Evolutionary conservation across 768 basidiomycete species (phyloP).

Genomic region (Sarcomyxa edulis): DNA sequence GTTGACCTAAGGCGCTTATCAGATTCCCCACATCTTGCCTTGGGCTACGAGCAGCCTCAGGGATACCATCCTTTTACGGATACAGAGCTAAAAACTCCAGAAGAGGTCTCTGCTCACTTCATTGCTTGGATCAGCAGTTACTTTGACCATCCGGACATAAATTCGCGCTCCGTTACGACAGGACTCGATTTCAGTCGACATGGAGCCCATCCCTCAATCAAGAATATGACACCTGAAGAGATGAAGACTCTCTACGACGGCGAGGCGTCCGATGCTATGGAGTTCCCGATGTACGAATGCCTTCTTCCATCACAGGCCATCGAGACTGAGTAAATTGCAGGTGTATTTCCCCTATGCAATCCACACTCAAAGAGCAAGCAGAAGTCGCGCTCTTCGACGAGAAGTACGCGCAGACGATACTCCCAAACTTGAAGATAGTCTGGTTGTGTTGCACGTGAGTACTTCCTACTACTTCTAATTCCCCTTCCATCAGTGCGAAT

Average conservation of each 20-base stretch:
- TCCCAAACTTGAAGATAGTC: conserved; percentile 5
- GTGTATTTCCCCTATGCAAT: too few relatives aligned
- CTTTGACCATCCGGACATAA: too few relatives aligned
- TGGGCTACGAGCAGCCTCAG: conserved; percentile 11
- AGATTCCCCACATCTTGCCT: conserved; percentile 9
- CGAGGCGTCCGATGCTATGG: too few relatives aligned
- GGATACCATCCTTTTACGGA: conserved; percentile 10
- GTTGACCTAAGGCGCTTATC: too few relatives aligned
- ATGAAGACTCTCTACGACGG: too few relatives aligned
- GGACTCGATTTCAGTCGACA: too few relatives aligned
- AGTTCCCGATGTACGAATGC: too few relatives aligned
- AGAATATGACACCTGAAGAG: too few relatives aligned
- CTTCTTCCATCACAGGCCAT: too few relatives aligned
- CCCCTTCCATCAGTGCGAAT: background rate
- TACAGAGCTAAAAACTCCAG: conserved; percentile 1
- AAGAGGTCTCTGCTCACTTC: conserved; percentile 7
- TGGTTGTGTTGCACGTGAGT: background rate
- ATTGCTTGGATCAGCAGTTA: conserved; percentile 9
- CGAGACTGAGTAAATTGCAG: too few relatives aligned
- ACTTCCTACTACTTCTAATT: background rate
- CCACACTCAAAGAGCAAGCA: background rate
- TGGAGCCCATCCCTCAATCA: too few relatives aligned
- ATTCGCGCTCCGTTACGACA: too few relatives aligned
- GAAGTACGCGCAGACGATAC: background rate
- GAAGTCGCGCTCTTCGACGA: conserved; percentile 8